Base-by-base conservation (phyloP, 345 rosid genomes). In the Acer negundo region DNA sequence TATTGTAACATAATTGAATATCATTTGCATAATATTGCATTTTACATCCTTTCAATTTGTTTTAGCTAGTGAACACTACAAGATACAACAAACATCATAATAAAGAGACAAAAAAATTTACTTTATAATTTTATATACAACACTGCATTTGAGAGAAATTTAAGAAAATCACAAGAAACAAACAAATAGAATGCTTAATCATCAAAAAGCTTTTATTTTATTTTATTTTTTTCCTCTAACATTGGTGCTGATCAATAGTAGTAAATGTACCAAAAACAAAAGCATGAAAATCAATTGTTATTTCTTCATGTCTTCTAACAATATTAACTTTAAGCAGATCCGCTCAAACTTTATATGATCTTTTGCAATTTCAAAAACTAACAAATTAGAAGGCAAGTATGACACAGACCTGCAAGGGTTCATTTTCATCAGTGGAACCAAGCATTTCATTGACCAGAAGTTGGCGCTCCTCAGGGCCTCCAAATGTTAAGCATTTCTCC, bases 351-450 rank as follows among this genome's bases (percentile, higher is more conserved):
- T 59, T 51, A 20, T 67, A 53, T 31, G 31, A 55, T 23, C 28
- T 2, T 58, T 66, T 16, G 69, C 24, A 67, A 59, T 19, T 59
- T 23, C 64, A 59, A 16, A 22, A 12, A 61, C 20, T 16, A 71
- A 28, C 1, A 49, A 70, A 55, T 28, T 46, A 26, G 35, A 46
- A 76, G 71, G 68, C 68, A 40, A 77, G 75, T 46, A 40, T 53
- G n/a, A 53, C 40, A 82, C 75, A 71, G 66, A 93, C 98, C 99
- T 96, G 98, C 85, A 96, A 88, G 56, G 97, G 98, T 81, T 94
- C 99, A 88, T 93, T 96, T 84, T 92, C 99, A 80, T 92, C 97
- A 16, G 97, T 92, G 49, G 88, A 84, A 79, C 99, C 97, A 78
- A 96, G 94, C 91, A 94, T 96, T 84, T 96, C 98, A 55, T 81